A percentile compares a stretch with the other conserved stretches of the same genome.
Conservation (phyloP, 768 basidiomycete species). For the Termitomyces titanicus region DNA sequence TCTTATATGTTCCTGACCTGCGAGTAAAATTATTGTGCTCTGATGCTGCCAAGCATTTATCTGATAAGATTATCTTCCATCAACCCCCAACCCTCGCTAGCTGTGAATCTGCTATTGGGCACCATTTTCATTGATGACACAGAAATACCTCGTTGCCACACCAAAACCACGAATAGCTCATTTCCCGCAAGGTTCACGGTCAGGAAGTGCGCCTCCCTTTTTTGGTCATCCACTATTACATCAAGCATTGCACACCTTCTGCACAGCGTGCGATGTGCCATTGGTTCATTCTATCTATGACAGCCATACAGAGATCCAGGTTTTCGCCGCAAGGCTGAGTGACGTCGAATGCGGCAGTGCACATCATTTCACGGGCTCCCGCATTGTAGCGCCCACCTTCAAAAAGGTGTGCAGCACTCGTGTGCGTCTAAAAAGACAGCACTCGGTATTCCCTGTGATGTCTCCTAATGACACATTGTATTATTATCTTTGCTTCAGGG, state of each 20-base stretch:
- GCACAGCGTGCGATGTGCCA: slow-evolving; percentile 18
- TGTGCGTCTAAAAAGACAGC: background rate
- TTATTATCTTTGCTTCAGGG: background rate
- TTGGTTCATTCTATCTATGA: slow-evolving; percentile 11
- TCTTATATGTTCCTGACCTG: slow-evolving; percentile 26
- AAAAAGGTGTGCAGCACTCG: background rate
- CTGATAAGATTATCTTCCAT: slow-evolving; percentile 24
- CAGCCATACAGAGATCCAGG: background rate
- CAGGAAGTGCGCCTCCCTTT: slow-evolving; percentile 1
- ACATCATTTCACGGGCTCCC: background rate
- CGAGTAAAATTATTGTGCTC: slow-evolving; percentile 12
- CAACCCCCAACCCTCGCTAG: slow-evolving; percentile 1
- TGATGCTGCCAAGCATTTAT: slow-evolving; percentile 17
- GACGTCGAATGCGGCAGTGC: background rate
- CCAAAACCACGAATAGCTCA: slow-evolving; percentile 23
- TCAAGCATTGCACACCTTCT: slow-evolving; percentile 2
- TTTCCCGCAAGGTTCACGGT: slow-evolving; percentile 20
- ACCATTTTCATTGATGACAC: background rate
- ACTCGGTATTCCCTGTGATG: background rate
- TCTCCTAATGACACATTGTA: background rate
- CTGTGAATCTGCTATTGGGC: slow-evolving; percentile 7
- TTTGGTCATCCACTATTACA: slow-evolving; percentile 5
- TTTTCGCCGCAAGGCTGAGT: background rate
- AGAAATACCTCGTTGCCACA: background rate
- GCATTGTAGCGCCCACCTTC: no score